phyloP scores from a whole-genome alignment of 1,139 yeast species.

The Kluyveromyces marxianus region DNA sequence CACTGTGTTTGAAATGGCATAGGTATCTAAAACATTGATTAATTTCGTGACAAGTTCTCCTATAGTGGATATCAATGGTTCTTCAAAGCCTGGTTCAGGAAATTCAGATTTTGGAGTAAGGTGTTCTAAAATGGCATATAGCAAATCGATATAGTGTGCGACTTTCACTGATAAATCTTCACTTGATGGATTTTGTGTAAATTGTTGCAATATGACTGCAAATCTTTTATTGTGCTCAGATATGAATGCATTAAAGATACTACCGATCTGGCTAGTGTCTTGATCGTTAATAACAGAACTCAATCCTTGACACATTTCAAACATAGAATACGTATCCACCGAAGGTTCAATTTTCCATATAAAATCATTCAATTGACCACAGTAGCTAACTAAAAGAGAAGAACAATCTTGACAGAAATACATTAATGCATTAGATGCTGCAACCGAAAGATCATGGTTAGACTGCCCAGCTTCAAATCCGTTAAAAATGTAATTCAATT shows the following conservation, averaged over 20 bases:
- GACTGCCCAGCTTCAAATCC: constrained; percentile 49
- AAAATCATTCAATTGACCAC: constrained; percentile 71
- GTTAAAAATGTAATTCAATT: constrained; percentile 72
- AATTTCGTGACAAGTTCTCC: constrained; percentile 14
- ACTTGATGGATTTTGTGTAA: constrained; percentile 27
- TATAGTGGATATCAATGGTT: constrained; percentile 22
- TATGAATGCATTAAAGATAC: constrained; percentile 52
- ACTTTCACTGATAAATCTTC: constrained; percentile 40
- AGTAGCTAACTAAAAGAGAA: constrained; percentile 50
- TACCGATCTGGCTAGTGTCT: constrained; percentile 36
- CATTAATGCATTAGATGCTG: constrained; percentile 92
- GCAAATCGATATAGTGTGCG: constrained; percentile 70
- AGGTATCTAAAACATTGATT: constrained; percentile 18
- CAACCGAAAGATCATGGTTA: constrained; percentile 54
- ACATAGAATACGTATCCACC: constrained; percentile 62
- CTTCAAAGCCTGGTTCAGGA: constrained; percentile 24
- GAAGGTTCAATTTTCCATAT: constrained; percentile 53
- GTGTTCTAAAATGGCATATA: constrained; percentile 63
- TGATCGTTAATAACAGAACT: constrained; percentile 72
- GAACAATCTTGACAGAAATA: constrained; percentile 93
- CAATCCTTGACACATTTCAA: constrained; percentile 83
- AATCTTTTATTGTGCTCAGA: constrained; percentile 56
- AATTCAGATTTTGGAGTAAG: constrained; percentile 39
- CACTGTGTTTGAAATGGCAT: constrained; percentile 18
- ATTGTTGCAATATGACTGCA: constrained; percentile 21